Percentiles rank a stretch among this genome's conserved stretches.
Evolutionary conservation across 345 rosid species (phyloP).

Genomic region (Eucalyptus cloeziana): DNA sequence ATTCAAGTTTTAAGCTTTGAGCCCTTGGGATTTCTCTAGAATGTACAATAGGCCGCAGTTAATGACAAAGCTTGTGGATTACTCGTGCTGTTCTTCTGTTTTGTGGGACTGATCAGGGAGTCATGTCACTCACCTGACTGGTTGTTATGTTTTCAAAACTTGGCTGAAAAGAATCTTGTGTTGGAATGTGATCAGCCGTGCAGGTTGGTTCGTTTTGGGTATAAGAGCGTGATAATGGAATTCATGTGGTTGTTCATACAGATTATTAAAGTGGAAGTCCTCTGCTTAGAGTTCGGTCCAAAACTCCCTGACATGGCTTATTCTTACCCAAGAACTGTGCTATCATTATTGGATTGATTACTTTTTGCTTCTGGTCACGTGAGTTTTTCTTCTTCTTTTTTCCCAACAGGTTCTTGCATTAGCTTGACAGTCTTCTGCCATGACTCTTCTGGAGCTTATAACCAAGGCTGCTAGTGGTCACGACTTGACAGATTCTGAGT

Average conservation of each 20-base stretch:
- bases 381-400: background rate
- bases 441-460: conserved; percentile 6
- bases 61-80: background rate
- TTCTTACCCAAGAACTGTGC: background rate
- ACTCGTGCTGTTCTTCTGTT: background rate
- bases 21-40: background rate
- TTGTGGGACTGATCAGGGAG: background rate
- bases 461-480: conserved; percentile 26
- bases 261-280: background rate
- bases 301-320: background rate
- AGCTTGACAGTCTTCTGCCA: background rate
- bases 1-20: background rate
- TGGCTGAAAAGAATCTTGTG: background rate
- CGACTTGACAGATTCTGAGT: conserved; percentile 6
- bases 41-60: background rate
- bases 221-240: background rate
- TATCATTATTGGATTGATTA: background rate
- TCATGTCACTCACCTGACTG: background rate
- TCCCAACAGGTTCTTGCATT: background rate
- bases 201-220: background rate
- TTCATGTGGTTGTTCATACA: background rate
- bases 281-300: background rate
- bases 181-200: background rate
- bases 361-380: background rate
- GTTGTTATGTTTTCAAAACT: background rate